A percentile compares a stretch with the other conserved stretches of the same genome.
Conservation (phyloP, 306 rosid species). For the Casuarina glauca region DNA sequence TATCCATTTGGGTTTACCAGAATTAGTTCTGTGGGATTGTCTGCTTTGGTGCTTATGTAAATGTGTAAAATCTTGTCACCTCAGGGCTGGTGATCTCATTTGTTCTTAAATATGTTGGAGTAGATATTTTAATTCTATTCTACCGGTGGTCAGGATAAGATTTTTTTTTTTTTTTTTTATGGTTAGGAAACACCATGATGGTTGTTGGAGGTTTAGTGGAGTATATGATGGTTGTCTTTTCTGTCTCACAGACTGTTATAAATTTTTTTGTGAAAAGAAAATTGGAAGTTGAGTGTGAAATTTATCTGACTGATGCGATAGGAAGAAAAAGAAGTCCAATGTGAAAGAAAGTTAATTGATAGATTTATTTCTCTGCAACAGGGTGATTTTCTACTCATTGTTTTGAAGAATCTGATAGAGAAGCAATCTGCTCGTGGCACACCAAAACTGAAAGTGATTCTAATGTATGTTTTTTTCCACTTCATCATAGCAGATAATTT, state of each 20-base stretch:
- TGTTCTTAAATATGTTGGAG: neutral
- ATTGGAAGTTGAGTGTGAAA: neutral
- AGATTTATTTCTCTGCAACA: constrained; percentile 31
- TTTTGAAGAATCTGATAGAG: constrained; percentile 74
- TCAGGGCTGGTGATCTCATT: neutral
- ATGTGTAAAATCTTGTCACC: neutral
- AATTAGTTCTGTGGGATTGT: neutral
- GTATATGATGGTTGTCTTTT: neutral
- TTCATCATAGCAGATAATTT: constrained; percentile 12
- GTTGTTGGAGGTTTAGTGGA: neutral
- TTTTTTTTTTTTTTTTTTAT: no score
- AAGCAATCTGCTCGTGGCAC: constrained; percentile 58
- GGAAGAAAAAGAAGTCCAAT: neutral
- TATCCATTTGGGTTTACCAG: neutral
- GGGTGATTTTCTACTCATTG: constrained; percentile 92
- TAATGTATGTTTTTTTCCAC: constrained; percentile 59
- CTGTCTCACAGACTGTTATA: neutral
- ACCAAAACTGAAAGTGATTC: constrained; percentile 73
- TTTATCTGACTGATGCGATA: neutral
- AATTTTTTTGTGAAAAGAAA: neutral
- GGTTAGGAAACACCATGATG: neutral
- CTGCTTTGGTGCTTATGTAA: neutral
- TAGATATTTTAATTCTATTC: neutral
- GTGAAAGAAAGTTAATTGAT: neutral
- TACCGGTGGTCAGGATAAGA: neutral